A percentile compares a stretch with the other conserved stretches of the same genome.
Evolutionary conservation across 1,139 yeast genomes (phyloP).

Genomic region (Saccharomyces pastorianus): DNA sequence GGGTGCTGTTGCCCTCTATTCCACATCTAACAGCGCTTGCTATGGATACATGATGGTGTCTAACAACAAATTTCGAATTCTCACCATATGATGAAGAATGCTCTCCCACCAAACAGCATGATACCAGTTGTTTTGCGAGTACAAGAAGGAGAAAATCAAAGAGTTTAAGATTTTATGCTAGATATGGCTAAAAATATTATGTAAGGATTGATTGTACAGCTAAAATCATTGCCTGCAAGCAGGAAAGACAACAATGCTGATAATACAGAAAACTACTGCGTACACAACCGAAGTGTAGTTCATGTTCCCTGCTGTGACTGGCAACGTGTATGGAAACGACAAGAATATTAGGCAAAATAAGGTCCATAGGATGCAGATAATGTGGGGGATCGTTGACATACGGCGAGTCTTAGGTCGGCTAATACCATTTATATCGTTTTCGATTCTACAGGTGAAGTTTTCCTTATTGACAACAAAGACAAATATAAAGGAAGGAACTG

Average conservation of each 20-base stretch:
- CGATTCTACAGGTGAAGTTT: conserved; percentile 32
- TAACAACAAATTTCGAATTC: too few relatives aligned
- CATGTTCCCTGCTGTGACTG: conserved; percentile 36
- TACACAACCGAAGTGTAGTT: conserved; percentile 41
- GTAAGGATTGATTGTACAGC: too few relatives aligned
- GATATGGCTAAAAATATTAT: too few relatives aligned
- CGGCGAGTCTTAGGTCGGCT: not conserved
- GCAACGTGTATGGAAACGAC: conserved; percentile 40
- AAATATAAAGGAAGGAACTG: conserved; percentile 26
- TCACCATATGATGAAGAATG: too few relatives aligned
- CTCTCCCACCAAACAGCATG: too few relatives aligned
- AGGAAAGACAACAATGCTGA: not conserved
- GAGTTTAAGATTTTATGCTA: not conserved
- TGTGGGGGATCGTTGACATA: conserved; percentile 37
- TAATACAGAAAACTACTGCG: conserved; percentile 26
- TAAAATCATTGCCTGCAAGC: not conserved
- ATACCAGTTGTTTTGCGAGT: too few relatives aligned
- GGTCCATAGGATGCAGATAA: conserved; percentile 37
- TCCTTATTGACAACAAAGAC: conserved; percentile 40
- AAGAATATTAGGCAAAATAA: conserved; percentile 38
- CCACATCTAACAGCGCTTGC: too few relatives aligned
- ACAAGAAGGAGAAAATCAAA: too few relatives aligned
- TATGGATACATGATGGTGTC: too few relatives aligned
- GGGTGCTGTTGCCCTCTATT: too few relatives aligned
- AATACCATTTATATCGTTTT: conserved; percentile 12